Evolutionary conservation across 352 stramenopile genomes (phyloP).

Genomic region (Globisporangium spiculum): DNA sequence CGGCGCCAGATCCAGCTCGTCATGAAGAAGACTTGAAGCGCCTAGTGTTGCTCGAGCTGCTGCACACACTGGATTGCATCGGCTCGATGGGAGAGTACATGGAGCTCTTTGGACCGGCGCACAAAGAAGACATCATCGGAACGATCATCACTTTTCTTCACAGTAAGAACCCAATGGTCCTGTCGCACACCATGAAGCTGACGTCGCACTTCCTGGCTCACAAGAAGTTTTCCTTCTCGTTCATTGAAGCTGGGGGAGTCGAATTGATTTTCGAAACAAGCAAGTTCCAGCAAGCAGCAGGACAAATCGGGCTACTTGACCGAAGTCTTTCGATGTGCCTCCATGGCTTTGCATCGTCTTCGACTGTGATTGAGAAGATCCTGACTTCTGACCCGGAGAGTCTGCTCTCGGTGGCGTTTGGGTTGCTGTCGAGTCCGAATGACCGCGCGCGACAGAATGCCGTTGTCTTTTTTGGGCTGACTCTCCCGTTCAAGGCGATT

Average conservation of each 20-base stretch:
- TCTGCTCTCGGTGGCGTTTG: conserved; percentile 60
- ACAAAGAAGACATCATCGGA: conserved; percentile 82
- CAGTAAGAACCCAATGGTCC: conserved; percentile 75
- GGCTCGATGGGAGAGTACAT: conserved; percentile 83
- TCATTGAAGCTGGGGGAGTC: conserved; percentile 74
- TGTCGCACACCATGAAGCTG: conserved; percentile 80
- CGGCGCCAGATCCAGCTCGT: conserved; percentile 33
- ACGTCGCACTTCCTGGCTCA: conserved; percentile 85
- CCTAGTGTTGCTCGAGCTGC: conserved; percentile 76
- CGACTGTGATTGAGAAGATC: conserved; percentile 74
- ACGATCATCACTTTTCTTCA: conserved; percentile 84
- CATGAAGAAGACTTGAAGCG: conserved; percentile 81
- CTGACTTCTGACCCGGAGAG: conserved; percentile 51
- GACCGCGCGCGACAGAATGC: conserved; percentile 79
- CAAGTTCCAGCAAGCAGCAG: conserved; percentile 49
- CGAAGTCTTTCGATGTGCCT: conserved; percentile 84
- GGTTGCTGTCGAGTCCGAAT: conserved; percentile 69
- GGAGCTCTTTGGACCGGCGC: conserved; percentile 75
- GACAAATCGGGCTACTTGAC: conserved; percentile 62
- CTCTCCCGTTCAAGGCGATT: conserved; percentile 74
- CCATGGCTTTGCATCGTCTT: conserved; percentile 78
- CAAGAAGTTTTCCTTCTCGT: conserved; percentile 79
- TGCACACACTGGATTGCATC: conserved; percentile 83
- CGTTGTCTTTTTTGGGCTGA: conserved; percentile 83
- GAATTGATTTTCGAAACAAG: conserved; percentile 66